Percentiles rank a stretch among this genome's conserved stretches.
Evolutionary conservation across 1,139 yeast species (phyloP).

Genomic region (Hansenula lynferdii): DNA sequence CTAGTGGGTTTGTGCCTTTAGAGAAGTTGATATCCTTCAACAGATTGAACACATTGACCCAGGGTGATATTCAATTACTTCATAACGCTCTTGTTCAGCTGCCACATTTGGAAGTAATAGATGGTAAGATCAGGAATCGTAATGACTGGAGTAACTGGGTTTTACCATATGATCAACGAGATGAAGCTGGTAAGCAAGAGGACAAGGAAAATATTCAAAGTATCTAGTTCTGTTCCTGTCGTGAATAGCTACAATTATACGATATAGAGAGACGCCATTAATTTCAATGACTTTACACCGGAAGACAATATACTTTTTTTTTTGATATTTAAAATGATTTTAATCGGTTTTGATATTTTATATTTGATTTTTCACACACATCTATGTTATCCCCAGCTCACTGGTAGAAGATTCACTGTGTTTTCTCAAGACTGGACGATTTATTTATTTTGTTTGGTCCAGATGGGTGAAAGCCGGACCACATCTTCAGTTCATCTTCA

Average conservation of each 20-base stretch:
- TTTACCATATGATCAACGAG: slow-evolving; percentile 39
- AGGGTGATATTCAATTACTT: slow-evolving; percentile 46
- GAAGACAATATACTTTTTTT: neutral
- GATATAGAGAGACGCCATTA: no score
- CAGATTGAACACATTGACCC: slow-evolving; percentile 57
- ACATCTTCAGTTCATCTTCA: no score
- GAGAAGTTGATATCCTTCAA: slow-evolving; percentile 63
- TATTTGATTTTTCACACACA: neutral
- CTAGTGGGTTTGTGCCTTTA: slow-evolving; percentile 42
- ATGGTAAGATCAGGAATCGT: slow-evolving; percentile 38
- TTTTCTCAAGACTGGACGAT: no score
- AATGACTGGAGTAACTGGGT: slow-evolving; percentile 45
- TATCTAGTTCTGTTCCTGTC: no score
- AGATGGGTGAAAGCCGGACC: no score
- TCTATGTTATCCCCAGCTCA: no score
- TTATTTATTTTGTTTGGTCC: no score
- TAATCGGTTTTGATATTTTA: neutral
- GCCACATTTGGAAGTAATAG: slow-evolving; percentile 36
- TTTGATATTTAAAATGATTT: neutral
- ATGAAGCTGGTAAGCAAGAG: slow-evolving; percentile 32
- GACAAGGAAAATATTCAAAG: slow-evolving; percentile 6
- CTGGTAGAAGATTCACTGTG: no score
- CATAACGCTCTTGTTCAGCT: slow-evolving; percentile 25
- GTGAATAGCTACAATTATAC: neutral
- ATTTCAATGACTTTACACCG: neutral